Base-by-base conservation (phyloP, 2,329 filamentous ascomycete species). In the Chrysosporium keratinophilum region DNA sequence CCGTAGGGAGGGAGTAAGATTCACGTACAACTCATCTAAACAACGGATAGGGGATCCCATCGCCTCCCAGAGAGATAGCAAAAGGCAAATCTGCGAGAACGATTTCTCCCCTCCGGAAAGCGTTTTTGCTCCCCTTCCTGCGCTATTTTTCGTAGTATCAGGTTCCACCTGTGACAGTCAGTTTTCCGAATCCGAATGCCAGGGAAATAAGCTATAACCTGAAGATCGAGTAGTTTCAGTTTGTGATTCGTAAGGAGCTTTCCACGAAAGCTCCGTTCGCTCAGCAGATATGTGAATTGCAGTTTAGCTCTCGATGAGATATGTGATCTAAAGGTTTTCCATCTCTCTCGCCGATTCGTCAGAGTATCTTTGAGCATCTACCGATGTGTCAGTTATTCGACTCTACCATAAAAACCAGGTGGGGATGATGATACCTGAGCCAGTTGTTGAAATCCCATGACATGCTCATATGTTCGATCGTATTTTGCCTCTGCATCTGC, bases 81-180 rank as follows among this genome's bases (percentile, higher is more conserved):
- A 74, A 62, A 98, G 79, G 71, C 93, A 98, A 56, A 97, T 94
- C 3, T 91, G 95, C 2, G 90, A 94, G 68, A 97, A 98, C 0
- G 91, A 97, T 69, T 98, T 98, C 68, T 98, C 93, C 31, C 93
- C 93, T 51, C 93, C 93, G 7, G 90, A 96, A 1, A 98, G 76
- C 0, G 91, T 97, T 71, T 88, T 95, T 20, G 93, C 91, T 63
- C 87, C 86, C 48, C 91, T 81, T 1, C 88, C 89, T 3, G 79
- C 76, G 19, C 79, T 80, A 57, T 79, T 83, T 60, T 79, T 83
- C 19, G 85, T 93, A 46, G 78, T 79, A 60, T 84, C 82, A 3
- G 82, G 82, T 66, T 85, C 80, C 52, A 84, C 78, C 73, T 78
- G 31, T 4, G 35, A 34, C n/a, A 53, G 17, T 53, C 11, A 51